phyloP scores from a whole-genome alignment of 2,329 filamentous ascomycete genomes.

The Ophiostoma piceae region DNA sequence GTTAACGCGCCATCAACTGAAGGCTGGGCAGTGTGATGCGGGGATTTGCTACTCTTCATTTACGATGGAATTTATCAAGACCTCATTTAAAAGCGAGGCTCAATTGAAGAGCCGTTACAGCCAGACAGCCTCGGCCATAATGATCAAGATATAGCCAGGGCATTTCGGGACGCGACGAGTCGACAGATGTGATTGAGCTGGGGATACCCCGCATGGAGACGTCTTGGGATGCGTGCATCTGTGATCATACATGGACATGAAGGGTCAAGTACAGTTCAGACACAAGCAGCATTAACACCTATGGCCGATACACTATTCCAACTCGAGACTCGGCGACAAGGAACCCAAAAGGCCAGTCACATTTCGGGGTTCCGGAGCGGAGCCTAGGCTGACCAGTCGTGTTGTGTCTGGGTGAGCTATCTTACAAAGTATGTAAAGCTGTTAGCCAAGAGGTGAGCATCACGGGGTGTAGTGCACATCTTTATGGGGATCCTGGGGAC shows the following conservation, averaged over 20 bases:
- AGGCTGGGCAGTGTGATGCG: too few relatives aligned
- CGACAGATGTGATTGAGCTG: background rate
- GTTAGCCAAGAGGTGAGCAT: background rate
- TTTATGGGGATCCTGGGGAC: background rate
- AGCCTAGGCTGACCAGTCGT: background rate
- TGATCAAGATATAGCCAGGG: background rate
- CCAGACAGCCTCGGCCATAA: background rate
- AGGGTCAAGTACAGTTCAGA: too few relatives aligned
- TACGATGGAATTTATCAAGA: too few relatives aligned
- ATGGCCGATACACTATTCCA: background rate
- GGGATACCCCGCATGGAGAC: background rate
- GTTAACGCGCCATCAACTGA: too few relatives aligned
- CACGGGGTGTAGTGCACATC: background rate
- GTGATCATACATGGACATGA: background rate
- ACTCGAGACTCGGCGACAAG: conserved; percentile 20
- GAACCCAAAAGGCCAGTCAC: conserved; percentile 10
- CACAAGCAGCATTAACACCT: background rate
- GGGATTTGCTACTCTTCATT: too few relatives aligned
- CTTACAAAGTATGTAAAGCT: background rate
- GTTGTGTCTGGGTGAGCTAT: background rate
- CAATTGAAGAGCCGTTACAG: background rate
- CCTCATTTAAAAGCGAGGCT: background rate
- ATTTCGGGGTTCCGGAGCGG: conserved; percentile 21
- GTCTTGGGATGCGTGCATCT: background rate
- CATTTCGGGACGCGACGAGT: background rate